phyloP scores from a whole-genome alignment of 345 rosid species.

The Schrenkiella parvula region DNA sequence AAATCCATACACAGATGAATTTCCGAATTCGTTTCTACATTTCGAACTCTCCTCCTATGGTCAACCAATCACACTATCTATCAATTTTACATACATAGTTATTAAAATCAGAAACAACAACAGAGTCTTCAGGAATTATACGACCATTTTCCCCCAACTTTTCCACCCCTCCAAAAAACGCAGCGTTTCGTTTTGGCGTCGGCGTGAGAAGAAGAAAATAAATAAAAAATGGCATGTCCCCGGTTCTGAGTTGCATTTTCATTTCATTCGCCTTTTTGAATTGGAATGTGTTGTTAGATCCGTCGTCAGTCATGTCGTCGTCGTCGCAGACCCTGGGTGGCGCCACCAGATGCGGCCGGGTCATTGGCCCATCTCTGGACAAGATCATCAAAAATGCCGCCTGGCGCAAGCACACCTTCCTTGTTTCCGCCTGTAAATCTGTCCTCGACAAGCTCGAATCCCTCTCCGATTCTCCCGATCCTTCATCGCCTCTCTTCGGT shows the following conservation, averaged over 20 bases:
- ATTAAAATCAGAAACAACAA: too few species aligned
- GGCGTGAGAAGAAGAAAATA: background rate
- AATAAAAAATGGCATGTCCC: background rate
- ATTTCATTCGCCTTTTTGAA: background rate
- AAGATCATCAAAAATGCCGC: conserved; percentile 94
- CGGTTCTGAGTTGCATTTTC: background rate
- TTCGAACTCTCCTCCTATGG: too few species aligned
- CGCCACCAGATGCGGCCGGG: conserved; percentile 73
- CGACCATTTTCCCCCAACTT: too few species aligned
- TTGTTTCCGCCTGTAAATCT: conserved; percentile 85
- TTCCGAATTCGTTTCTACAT: too few species aligned
- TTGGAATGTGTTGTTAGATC: conserved; percentile 6
- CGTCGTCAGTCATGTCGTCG: conserved; percentile 42
- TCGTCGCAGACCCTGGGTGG: conserved; percentile 96
- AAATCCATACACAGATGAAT: too few species aligned
- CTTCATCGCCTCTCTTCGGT: conserved; percentile 56
- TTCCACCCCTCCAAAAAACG: too few species aligned
- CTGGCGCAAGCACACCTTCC: conserved; percentile 89
- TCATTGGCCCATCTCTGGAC: conserved; percentile 75
- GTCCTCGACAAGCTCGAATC: conserved; percentile 78
- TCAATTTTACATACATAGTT: too few species aligned
- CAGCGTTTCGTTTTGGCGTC: background rate
- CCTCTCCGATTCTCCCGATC: conserved; percentile 43
- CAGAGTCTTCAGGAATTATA: too few species aligned
- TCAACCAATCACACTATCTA: too few species aligned